These are phyloP conservation scores for Malus sieversii DNA, from an alignment of 306 rosid species.

Conservation along the genomic window DNA sequence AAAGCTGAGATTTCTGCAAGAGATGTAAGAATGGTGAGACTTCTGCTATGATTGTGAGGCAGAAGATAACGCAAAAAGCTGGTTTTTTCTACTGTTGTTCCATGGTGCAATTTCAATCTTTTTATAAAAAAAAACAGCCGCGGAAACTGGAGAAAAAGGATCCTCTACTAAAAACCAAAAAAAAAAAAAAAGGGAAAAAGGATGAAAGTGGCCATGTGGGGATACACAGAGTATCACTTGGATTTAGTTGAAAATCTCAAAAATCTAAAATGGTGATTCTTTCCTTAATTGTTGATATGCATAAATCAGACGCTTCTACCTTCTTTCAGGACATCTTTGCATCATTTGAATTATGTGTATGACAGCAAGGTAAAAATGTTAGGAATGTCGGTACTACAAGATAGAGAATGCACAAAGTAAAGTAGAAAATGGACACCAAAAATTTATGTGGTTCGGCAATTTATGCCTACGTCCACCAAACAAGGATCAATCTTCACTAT, in stretches of 20 bases:
- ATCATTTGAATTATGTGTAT: background rate
- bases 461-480: too few relatives aligned
- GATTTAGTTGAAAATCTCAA: constrained; percentile 19
- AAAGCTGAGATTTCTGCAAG: background rate
- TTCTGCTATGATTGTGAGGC: background rate
- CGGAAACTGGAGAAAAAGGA: background rate
- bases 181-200: background rate
- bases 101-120: background rate
- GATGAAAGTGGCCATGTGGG: background rate
- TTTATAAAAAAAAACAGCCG: background rate
- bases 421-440: too few relatives aligned
- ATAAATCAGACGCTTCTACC: constrained; percentile 2
- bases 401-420: too few relatives aligned
- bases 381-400: too few relatives aligned
- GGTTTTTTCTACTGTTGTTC: background rate
- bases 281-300: constrained; percentile 12
- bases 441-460: too few relatives aligned
- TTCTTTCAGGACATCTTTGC: background rate
- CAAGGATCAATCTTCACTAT: too few relatives aligned
- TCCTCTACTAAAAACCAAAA: background rate
- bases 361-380: background rate
- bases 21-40: background rate
- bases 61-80: background rate
- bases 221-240: constrained; percentile 11
- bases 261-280: constrained; percentile 23